phyloP scores from a whole-genome alignment of 148 eudicot genomes.

The Tetragonia tetragonoides region DNA sequence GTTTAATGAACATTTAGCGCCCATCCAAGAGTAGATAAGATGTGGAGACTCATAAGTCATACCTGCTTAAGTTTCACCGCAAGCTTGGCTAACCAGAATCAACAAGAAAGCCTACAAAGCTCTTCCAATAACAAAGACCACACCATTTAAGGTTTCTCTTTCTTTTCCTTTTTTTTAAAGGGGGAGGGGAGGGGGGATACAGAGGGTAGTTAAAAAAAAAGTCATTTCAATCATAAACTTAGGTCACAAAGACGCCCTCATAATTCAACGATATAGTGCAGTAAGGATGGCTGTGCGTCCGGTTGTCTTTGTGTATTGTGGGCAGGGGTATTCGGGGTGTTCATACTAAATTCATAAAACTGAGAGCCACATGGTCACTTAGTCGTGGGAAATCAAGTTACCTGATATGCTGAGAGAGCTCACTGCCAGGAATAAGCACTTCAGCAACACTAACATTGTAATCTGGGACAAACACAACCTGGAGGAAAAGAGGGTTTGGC shows the following conservation, averaged over 20 bases:
- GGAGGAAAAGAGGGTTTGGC: slow-evolving; percentile 19
- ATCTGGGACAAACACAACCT: slow-evolving; percentile 97
- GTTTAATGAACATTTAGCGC: neutral
- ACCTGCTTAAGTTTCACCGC: neutral
- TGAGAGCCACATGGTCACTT: neutral
- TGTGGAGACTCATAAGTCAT: neutral
- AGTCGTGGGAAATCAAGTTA: slow-evolving; percentile 23
- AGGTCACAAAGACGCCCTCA: neutral
- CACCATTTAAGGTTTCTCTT: no score
- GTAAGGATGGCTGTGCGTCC: neutral
- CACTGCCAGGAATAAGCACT: slow-evolving; percentile 88
- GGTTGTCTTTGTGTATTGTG: no score
- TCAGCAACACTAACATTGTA: slow-evolving; percentile 98
- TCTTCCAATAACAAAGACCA: neutral
- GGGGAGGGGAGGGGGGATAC: no score
- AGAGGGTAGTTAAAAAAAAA: no score
- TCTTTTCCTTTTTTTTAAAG: no score
- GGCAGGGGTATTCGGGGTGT: neutral
- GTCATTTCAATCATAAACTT: neutral
- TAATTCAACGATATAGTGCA: neutral
- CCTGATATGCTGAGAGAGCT: slow-evolving; percentile 98
- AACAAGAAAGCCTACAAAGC: neutral
- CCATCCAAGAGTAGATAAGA: neutral
- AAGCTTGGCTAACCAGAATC: neutral
- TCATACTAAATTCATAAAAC: neutral